Conservation (phyloP, 2,329 filamentous ascomycete species). For the Alternaria consortialis region DNA sequence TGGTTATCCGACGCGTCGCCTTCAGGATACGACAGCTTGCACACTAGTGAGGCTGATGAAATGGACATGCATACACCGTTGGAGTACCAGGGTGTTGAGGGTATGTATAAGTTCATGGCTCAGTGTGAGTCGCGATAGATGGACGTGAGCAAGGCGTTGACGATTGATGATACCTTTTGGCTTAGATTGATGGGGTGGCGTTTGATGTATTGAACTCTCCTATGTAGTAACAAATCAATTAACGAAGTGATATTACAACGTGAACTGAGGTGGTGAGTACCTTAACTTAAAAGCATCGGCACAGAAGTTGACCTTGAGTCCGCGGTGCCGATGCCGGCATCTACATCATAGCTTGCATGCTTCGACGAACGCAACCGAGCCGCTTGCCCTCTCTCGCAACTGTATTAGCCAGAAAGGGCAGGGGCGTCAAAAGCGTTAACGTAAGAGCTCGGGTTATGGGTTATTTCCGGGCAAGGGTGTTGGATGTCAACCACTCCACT, state of each 20-base stretch:
- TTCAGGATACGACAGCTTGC: constrained; percentile 67
- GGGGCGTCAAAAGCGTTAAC: constrained; percentile 11
- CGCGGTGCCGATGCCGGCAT: not conserved
- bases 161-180: constrained; percentile 37
- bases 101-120: constrained; percentile 72
- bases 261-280: too few species aligned
- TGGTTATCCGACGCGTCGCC: constrained; percentile 60
- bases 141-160: constrained; percentile 14
- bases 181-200: constrained; percentile 35
- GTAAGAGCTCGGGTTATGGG: constrained; percentile 24
- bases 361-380: not conserved
- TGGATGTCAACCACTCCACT: constrained; percentile 5
- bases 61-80: constrained; percentile 54
- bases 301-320: too few species aligned
- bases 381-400: not conserved
- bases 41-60: constrained; percentile 61
- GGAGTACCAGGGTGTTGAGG: constrained; percentile 70
- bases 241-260: not conserved
- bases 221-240: constrained; percentile 27
- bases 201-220: constrained; percentile 19
- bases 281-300: too few species aligned
- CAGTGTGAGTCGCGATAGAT: constrained; percentile 62
- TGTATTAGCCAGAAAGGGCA: not conserved
- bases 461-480: constrained; percentile 27
- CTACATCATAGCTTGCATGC: not conserved